These are phyloP conservation scores for Malus hybrid DNA, from an alignment of 331 rosid species.

Conservation along the genomic window DNA sequence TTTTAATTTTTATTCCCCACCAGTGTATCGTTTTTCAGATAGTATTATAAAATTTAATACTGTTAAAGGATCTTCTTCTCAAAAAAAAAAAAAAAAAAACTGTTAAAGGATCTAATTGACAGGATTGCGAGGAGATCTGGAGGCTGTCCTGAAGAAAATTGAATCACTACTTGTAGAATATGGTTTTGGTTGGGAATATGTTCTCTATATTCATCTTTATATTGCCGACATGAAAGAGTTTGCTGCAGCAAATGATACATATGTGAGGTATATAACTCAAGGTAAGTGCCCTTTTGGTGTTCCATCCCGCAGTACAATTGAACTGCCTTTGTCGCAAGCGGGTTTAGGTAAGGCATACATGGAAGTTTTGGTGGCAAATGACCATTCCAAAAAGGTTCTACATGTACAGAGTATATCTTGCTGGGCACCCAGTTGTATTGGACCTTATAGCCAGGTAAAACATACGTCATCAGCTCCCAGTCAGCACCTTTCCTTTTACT, in stretches of 20 bases:
- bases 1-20: not conserved
- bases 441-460: constrained; percentile 97
- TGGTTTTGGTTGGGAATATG: constrained; percentile 80
- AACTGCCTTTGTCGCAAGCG: constrained; percentile 65
- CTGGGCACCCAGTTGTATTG: constrained; percentile 99
- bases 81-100: too few relatives aligned
- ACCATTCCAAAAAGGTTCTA: constrained; percentile 70
- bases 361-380: constrained; percentile 76
- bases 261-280: constrained; percentile 67
- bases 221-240: constrained; percentile 78
- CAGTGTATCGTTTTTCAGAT: constrained; percentile 1
- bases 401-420: constrained; percentile 92
- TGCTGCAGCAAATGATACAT: constrained; percentile 71
- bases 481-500: not conserved
- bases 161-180: constrained; percentile 44
- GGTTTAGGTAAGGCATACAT: constrained; percentile 66
- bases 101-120: constrained; percentile 17
- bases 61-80: constrained; percentile 17
- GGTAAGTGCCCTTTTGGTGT: constrained; percentile 87
- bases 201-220: constrained; percentile 83
- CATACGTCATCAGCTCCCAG: not conserved
- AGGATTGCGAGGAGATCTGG: constrained; percentile 73
- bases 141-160: constrained; percentile 52
- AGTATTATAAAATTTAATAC: not conserved
- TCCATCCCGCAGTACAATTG: constrained; percentile 95